These are phyloP conservation scores for Suhomyces prunicola DNA, from an alignment of 805 yeast genomes.

Conservation along the genomic window DNA sequence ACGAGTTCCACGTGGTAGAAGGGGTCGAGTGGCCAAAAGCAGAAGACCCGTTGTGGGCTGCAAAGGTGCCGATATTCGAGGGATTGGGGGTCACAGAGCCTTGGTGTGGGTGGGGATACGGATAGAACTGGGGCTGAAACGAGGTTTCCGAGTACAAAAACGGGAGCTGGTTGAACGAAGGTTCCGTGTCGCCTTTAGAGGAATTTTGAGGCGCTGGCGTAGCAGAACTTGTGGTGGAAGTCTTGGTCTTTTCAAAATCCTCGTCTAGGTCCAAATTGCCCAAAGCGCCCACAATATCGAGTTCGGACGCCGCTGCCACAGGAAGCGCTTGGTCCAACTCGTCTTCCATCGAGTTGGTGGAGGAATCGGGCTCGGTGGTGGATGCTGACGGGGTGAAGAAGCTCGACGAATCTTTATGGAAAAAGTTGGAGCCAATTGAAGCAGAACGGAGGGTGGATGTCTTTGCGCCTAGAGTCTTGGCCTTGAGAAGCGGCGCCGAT, in stretches of 20 bases:
- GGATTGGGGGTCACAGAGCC: constrained; percentile 32
- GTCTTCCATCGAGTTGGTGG: constrained; percentile 10
- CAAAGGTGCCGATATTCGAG: constrained; percentile 15
- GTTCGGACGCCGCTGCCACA: constrained; percentile 14
- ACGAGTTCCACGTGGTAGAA: constrained; percentile 32
- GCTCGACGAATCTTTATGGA: constrained; percentile 22
- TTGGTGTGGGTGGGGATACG: constrained; percentile 19
- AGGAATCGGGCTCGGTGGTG: constrained; percentile 6
- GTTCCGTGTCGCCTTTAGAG: background rate
- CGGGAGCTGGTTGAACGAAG: background rate
- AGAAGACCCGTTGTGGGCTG: constrained; percentile 4
- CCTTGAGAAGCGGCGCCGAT: constrained; percentile 2
- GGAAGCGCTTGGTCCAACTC: constrained; percentile 2
- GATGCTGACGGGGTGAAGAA: constrained; percentile 16
- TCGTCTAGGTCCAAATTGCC: constrained; percentile 38
- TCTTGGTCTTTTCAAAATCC: background rate
- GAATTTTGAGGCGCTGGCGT: background rate
- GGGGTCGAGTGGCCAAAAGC: constrained; percentile 28
- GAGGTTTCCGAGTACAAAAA: constrained; percentile 5
- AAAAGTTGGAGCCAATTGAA: constrained; percentile 25
- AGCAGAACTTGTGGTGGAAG: background rate
- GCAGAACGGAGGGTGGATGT: constrained; percentile 14
- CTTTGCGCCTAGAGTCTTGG: constrained; percentile 3
- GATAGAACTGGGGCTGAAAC: constrained; percentile 11
- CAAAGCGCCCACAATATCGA: constrained; percentile 49